Base-by-base conservation (phyloP, 176 grass and related monocot species). In the Ensete glaucum region DNA sequence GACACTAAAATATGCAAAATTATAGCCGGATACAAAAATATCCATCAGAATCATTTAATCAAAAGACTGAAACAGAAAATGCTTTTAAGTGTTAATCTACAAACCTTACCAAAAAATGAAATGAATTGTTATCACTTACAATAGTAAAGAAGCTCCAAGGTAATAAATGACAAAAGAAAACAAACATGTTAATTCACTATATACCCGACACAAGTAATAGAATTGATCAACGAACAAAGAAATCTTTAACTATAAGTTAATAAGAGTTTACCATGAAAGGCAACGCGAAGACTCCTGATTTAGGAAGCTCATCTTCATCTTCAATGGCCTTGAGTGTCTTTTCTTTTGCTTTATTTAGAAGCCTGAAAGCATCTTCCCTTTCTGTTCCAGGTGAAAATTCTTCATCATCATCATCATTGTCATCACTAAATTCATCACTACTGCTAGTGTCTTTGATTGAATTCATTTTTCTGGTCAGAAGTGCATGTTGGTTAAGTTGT, bases 401-500 rank as follows among this genome's bases (percentile, higher is more conserved):
- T 9, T 86, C 73, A 63, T 74, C 53, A 16, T 43, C 79, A 52
- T 88, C 87, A 78, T 91, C 90, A 81, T 83, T 19, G 9, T 69
- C 81, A 80, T 84, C 92, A 70, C 51, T 82, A 73, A 21, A 62
- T 76, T 89, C 90, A 67, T 94, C 90, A 78, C 86, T 87, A 68
- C 82, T 83, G 62, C 90, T 93, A 73, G 77, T 83, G 50, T 89
- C 82, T 59, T 89, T 88, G 65, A 85, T 82, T 15, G 95, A 99
- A 78, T 91, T 87, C 84, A 91, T 91, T 89, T 99, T 99, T 78
- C 90, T 86, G 84, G 83, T 99, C 71, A 99, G 73, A 78, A 91
- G 82, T 83, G 82, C 63, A 53, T 99, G 79, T 49, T 89, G 80
- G 52, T 93, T 82, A 57, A 99, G 86, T 82, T 99, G 95, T 55